Conservation (phyloP, 208 protist genomes). For the Trypanosoma boissoni region DNA sequence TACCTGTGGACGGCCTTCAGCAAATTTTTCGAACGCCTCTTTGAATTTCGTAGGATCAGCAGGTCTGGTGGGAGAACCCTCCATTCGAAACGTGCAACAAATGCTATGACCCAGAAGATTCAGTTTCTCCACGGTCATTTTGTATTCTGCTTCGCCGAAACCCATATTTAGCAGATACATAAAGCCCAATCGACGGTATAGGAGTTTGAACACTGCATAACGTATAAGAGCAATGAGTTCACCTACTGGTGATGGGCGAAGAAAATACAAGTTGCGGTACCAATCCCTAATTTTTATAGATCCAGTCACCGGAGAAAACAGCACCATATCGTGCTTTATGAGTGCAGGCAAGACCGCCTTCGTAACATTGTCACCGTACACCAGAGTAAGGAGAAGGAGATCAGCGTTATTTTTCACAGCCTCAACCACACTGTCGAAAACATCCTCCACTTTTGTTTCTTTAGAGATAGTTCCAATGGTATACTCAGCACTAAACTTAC, state of each 20-base stretch:
- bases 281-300: conserved; percentile 16
- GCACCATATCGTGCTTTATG: conserved; percentile 15
- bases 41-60: conserved; percentile 17
- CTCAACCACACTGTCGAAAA: not conserved
- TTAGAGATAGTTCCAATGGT: not conserved
- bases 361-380: not conserved
- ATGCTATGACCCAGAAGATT: not conserved
- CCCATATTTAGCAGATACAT: conserved; percentile 43
- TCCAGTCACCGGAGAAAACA: conserved; percentile 26
- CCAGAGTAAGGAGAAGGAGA: not conserved
- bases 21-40: conserved; percentile 36
- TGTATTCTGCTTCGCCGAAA: conserved; percentile 41
- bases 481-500: not conserved
- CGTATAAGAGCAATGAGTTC: conserved; percentile 10
- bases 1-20: conserved; percentile 37
- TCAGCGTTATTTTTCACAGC: not conserved
- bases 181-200: conserved; percentile 25
- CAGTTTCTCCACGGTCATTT: conserved; percentile 13
- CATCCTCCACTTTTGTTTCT: not conserved
- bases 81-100: conserved; percentile 24
- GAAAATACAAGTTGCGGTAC: conserved; percentile 30
- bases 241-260: conserved; percentile 1
- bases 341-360: not conserved
- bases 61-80: not conserved
- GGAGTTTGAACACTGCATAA: conserved; percentile 12